Conservation (phyloP, 164 flowering plant species). For the Nymphaea thermarum region DNA sequence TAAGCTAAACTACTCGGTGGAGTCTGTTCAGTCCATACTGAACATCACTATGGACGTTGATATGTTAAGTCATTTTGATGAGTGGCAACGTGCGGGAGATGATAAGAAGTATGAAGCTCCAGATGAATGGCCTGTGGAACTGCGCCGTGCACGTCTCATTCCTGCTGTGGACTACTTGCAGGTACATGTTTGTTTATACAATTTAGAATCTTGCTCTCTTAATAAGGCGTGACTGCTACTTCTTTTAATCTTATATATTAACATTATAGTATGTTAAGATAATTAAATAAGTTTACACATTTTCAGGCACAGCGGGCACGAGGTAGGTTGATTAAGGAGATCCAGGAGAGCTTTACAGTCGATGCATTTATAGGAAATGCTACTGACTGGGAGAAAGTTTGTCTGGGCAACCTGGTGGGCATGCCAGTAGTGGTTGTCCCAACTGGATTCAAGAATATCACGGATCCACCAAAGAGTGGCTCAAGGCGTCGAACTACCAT, state of each 20-base stretch:
- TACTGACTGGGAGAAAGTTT: conserved; percentile 90
- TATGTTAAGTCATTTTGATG: conserved; percentile 84
- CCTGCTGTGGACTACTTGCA: conserved; percentile 88
- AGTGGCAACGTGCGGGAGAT: conserved; percentile 66
- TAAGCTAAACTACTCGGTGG: conserved; percentile 60
- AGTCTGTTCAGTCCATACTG: conserved; percentile 73
- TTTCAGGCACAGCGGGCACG: conserved; percentile 88
- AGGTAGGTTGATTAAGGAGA: conserved; percentile 60
- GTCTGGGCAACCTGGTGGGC: conserved; percentile 86
- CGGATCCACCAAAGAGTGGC: conserved; percentile 32
- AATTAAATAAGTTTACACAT: no score
- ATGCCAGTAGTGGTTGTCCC: conserved; percentile 78
- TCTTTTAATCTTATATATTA: no score
- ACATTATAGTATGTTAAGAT: no score
- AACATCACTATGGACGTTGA: conserved; percentile 91
- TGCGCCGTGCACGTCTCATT: conserved; percentile 69
- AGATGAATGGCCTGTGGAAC: conserved; percentile 87
- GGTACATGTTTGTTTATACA: conserved; percentile 19
- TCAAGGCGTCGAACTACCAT: conserved; percentile 49
- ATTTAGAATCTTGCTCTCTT: no score
- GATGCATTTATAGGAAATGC: conserved; percentile 88
- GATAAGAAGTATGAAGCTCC: conserved; percentile 85
- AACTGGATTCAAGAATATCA: conserved; percentile 45
- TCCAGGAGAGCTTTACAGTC: conserved; percentile 51
- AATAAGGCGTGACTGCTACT: no score